phyloP scores from a whole-genome alignment of 2,329 filamentous ascomycete species.

The Fusarium sp. region DNA sequence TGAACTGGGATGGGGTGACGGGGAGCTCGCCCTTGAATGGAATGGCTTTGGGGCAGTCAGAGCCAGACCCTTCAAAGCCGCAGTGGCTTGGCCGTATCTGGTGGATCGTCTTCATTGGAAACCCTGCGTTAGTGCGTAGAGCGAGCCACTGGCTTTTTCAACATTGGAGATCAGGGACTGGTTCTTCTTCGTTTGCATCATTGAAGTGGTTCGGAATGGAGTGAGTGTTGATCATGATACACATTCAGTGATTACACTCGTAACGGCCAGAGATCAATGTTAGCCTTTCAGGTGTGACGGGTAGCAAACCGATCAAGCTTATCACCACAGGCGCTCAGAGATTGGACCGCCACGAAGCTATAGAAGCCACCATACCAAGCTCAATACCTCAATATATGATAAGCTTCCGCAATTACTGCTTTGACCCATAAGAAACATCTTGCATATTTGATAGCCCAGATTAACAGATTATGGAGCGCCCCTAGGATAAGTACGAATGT shows the following conservation, averaged over 20 bases:
- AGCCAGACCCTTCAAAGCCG: conserved; percentile 27
- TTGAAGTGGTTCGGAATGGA: neutral
- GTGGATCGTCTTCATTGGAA: conserved; percentile 1
- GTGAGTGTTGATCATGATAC: neutral
- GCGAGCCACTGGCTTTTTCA: conserved; percentile 13
- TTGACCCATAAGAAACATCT: neutral
- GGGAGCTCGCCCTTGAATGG: conserved; percentile 17
- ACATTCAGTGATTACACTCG: neutral
- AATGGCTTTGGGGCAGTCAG: neutral
- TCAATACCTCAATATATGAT: neutral
- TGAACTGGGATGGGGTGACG: conserved; percentile 25
- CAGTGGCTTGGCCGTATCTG: conserved; percentile 32
- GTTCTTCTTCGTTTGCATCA: neutral
- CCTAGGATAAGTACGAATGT: neutral
- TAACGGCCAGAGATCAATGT: neutral
- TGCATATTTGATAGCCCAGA: neutral
- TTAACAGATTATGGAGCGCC: too few relatives aligned
- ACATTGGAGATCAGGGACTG: neutral
- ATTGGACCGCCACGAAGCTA: neutral
- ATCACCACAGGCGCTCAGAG: neutral
- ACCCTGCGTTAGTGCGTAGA: conserved; percentile 16
- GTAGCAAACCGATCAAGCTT: neutral
- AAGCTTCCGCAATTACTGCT: neutral
- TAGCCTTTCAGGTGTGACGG: neutral
- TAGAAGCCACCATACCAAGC: neutral